Evolutionary conservation across 2,329 filamentous ascomycete species (phyloP).

Genomic region (Xylariaceae sp.): DNA sequence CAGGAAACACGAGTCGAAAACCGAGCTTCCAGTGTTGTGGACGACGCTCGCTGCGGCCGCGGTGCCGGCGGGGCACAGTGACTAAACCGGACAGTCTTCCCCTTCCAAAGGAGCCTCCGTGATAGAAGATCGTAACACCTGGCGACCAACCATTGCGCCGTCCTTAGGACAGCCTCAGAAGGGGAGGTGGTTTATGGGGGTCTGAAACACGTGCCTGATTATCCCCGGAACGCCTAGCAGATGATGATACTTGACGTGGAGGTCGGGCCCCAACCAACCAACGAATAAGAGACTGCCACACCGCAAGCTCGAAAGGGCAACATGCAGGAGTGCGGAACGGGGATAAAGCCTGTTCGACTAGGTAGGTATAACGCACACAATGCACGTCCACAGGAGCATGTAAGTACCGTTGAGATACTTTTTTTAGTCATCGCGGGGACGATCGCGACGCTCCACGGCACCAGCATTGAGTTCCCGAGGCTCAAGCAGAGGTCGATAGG

Average conservation of each 20-base stretch:
- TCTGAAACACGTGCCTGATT: conserved; percentile 29
- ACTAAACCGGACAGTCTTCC: conserved; percentile 25
- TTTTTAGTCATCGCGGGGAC: conserved; percentile 1
- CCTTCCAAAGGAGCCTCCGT: conserved; percentile 14
- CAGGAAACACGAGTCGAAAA: conserved; percentile 7
- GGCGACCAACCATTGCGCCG: conserved; percentile 24
- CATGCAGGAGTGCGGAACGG: conserved; percentile 28
- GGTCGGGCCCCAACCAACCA: conserved; percentile 27
- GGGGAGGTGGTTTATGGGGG: conserved; percentile 14
- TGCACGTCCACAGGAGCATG: conserved; percentile 14
- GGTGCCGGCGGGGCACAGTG: conserved; percentile 22
- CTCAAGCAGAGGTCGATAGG: not conserved
- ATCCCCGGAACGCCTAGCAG: conserved; percentile 24
- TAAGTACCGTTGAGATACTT: conserved; percentile 4
- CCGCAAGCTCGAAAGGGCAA: conserved; percentile 26
- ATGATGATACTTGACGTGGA: conserved; percentile 27
- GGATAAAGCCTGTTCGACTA: conserved; percentile 21
- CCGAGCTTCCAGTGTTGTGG: not conserved
- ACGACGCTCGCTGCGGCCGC: conserved; percentile 9
- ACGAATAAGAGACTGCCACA: conserved; percentile 33
- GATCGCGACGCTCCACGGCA: conserved; percentile 6
- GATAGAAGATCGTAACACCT: conserved; percentile 13
- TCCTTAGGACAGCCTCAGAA: conserved; percentile 18
- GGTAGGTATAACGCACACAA: conserved; percentile 19
- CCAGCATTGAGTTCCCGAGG: not conserved